Evolutionary conservation across 768 basidiomycete species (phyloP).

Genomic region (Leccinum truebloodii): DNA sequence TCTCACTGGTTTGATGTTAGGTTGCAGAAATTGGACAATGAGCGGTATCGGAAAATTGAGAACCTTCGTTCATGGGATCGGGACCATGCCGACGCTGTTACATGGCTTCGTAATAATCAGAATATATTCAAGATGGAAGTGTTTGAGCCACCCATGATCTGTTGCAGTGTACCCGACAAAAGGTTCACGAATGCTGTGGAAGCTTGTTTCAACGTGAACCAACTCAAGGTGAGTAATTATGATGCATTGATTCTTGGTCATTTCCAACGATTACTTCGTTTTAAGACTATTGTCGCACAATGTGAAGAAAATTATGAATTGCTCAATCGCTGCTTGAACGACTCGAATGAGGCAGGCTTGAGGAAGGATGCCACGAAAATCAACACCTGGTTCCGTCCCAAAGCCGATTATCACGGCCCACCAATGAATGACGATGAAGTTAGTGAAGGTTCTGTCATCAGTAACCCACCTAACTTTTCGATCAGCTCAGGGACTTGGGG

Average conservation of each 20-base stretch:
- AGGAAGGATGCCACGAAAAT: slow-evolving; percentile 47
- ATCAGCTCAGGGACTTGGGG: slow-evolving; percentile 57
- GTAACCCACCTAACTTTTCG: slow-evolving; percentile 3
- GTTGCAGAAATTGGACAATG: slow-evolving; percentile 53
- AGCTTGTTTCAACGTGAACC: slow-evolving; percentile 56
- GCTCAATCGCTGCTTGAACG: slow-evolving; percentile 69
- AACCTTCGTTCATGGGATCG: slow-evolving; percentile 53
- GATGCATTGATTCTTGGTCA: background rate
- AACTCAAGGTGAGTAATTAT: slow-evolving; percentile 57
- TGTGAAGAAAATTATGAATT: slow-evolving; percentile 77
- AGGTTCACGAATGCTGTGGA: slow-evolving; percentile 71
- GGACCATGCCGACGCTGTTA: slow-evolving; percentile 62
- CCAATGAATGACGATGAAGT: slow-evolving; percentile 68
- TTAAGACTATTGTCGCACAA: slow-evolving; percentile 83
- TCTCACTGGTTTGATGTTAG: slow-evolving; percentile 36
- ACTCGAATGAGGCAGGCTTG: slow-evolving; percentile 54
- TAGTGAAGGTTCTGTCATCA: slow-evolving; percentile 11
- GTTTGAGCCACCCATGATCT: slow-evolving; percentile 83
- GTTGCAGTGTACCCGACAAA: slow-evolving; percentile 65
- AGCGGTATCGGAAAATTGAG: slow-evolving; percentile 58
- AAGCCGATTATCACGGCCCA: slow-evolving; percentile 40
- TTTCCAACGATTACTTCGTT: background rate
- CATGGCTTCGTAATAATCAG: slow-evolving; percentile 71
- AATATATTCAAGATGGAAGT: slow-evolving; percentile 75
- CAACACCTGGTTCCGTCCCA: slow-evolving; percentile 66